phyloP scores from a whole-genome alignment of 208 protist genomes.

The Crithidia bombi region DNA sequence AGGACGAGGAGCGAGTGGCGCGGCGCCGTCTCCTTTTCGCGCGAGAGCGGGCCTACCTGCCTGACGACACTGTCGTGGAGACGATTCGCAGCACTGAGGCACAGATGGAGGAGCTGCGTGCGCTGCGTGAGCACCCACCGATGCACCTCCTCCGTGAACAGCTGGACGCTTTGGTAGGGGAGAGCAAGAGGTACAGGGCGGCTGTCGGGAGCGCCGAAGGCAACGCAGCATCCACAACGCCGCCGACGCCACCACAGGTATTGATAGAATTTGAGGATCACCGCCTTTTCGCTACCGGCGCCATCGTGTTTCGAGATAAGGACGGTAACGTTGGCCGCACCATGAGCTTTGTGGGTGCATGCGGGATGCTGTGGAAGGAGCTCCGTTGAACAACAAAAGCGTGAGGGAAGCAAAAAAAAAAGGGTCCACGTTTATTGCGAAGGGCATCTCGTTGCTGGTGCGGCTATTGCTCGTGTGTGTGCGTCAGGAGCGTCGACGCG shows the following conservation, averaged over 20 bases:
- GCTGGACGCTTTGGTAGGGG: conserved; percentile 41
- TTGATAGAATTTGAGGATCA: conserved; percentile 57
- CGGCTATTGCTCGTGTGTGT: too few species aligned
- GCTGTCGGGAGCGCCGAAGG: background rate
- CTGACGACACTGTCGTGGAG: conserved; percentile 42
- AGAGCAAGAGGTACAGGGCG: conserved; percentile 7
- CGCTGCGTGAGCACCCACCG: conserved; percentile 41
- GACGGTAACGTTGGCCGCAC: conserved; percentile 25
- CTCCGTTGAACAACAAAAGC: background rate
- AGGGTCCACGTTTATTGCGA: too few species aligned
- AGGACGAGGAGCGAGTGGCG: conserved; percentile 51
- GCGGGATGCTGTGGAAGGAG: conserved; percentile 72
- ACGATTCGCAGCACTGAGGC: conserved; percentile 35
- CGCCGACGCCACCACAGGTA: conserved; percentile 27
- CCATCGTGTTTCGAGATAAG: conserved; percentile 41
- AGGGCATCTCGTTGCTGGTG: too few species aligned
- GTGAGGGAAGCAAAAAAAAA: background rate
- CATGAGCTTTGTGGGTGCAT: conserved; percentile 61
- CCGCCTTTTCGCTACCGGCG: conserved; percentile 48
- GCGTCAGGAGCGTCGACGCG: too few species aligned
- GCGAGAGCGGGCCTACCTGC: conserved; percentile 41
- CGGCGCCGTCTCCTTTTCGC: conserved; percentile 58
- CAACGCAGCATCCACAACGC: background rate
- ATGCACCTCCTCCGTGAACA: conserved; percentile 63
- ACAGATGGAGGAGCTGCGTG: conserved; percentile 41